Evolutionary conservation across 2,329 filamentous ascomycete genomes (phyloP).

Genomic region (Claviceps digitariae): DNA sequence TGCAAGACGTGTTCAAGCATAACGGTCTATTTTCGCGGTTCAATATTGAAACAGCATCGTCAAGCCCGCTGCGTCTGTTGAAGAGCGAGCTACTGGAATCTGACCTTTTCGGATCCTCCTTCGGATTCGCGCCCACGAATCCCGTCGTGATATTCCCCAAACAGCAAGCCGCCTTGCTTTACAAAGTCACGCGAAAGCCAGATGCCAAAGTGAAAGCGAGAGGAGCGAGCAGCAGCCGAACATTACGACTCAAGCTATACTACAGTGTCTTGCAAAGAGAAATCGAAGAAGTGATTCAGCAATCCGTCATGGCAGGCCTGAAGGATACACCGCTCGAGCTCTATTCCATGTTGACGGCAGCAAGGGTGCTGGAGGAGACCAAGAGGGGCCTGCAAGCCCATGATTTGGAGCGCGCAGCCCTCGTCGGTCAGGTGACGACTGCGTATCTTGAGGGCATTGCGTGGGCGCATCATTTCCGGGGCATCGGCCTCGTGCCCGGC

Average conservation of each 20-base stretch:
- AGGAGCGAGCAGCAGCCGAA: slow-evolving; percentile 17
- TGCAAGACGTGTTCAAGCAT: slow-evolving; percentile 90
- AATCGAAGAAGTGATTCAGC: slow-evolving; percentile 38
- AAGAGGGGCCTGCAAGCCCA: slow-evolving; percentile 29
- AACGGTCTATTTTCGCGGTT: slow-evolving; percentile 74
- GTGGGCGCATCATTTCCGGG: slow-evolving; percentile 37
- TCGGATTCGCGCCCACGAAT: slow-evolving; percentile 37
- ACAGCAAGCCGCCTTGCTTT: slow-evolving; percentile 69
- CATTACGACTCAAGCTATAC: slow-evolving; percentile 54
- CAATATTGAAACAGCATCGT: slow-evolving; percentile 69
- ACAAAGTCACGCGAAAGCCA: slow-evolving; percentile 55
- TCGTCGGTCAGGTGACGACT: slow-evolving; percentile 39
- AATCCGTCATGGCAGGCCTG: slow-evolving; percentile 28
- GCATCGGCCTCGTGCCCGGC: slow-evolving; percentile 29
- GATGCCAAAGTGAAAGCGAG: slow-evolving; percentile 19
- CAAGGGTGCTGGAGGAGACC: slow-evolving; percentile 30
- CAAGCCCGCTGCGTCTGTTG: slow-evolving; percentile 61
- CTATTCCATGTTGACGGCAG: slow-evolving; percentile 33
- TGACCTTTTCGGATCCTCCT: slow-evolving; percentile 51
- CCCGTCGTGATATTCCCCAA: slow-evolving; percentile 59
- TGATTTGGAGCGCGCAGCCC: slow-evolving; percentile 41
- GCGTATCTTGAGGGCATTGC: slow-evolving; percentile 29
- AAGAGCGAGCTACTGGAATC: slow-evolving; percentile 59
- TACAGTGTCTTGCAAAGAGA: slow-evolving; percentile 71
- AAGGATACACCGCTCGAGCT: slow-evolving; percentile 26